Evolutionary conservation across 192 early-diverging fungal species (phyloP), one percentile per base, ranked within the genome.

Genomic region (Pilobolus umbonatus): DNA sequence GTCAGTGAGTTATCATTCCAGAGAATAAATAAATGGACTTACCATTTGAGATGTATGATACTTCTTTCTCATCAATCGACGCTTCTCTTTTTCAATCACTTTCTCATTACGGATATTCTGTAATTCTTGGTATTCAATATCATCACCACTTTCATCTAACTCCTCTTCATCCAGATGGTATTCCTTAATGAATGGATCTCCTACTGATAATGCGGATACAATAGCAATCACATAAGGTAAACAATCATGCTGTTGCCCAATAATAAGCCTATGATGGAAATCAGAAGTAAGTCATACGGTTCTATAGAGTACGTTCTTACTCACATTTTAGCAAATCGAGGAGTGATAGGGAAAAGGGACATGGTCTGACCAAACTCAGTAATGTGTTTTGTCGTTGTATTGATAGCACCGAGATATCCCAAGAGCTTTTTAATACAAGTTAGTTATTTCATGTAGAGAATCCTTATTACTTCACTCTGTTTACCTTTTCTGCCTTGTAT

Each of bases 141-240:
- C 68, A 29, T 81, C 75, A 24, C 71, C 78, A 24, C 69, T 63
- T 15, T 74, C 84, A 60, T 74, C 78, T 39, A 80, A 81, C 22
- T 78, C 75, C 25, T 78, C 80, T 34, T 76, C 65, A 52, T 81
- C 78, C 57, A 89, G 45, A 52, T 84, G 72, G 46, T 80, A 80
- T 62, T 90, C 87, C 36, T 84, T 78, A 42, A 97, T 73, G 72
- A 99, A 97, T 12, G 92, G 88, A 58, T 98, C 94, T 26, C 93
- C 97, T 1, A 96, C 92, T 1, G 93, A 92, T 44, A 98, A 65
- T 0, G 89, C 94, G 0, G 95, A 83, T 8, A 98, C 95, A 60
- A 98, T 82, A 1, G 88, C 89, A 60, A 98, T 90, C 5, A 94
- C 77, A 67, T 92, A 96, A 5, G 88, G 82, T 52, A 98, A 76